These are phyloP conservation scores for Curvularia verruculosa DNA, from an alignment of 2,329 filamentous ascomycete genomes.

Conservation along the genomic window DNA sequence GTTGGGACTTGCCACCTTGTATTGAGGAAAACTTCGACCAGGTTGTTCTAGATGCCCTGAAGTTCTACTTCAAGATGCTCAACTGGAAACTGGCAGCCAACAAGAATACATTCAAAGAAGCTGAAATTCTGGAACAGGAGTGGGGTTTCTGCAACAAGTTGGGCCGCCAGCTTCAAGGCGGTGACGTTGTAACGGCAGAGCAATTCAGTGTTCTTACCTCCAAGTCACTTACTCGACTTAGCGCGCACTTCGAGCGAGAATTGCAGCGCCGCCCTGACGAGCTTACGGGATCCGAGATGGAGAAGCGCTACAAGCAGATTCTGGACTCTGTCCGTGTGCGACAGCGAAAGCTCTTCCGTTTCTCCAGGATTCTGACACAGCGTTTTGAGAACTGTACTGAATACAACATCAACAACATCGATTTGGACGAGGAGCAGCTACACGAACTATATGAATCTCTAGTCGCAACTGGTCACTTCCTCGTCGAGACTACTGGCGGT, in stretches of 20 bases:
- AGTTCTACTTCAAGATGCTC: conserved; percentile 98
- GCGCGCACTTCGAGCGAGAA: conserved; percentile 89
- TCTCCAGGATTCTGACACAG: conserved; percentile 87
- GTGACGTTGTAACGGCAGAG: conserved; percentile 95
- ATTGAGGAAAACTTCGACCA: conserved; percentile 96
- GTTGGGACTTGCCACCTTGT: conserved; percentile 94
- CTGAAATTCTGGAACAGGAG: conserved; percentile 94
- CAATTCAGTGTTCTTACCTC: conserved; percentile 94
- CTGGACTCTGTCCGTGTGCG: conserved; percentile 94
- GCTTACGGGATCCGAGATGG: conserved; percentile 80
- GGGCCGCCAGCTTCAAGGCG: conserved; percentile 86
- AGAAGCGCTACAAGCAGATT: conserved; percentile 94
- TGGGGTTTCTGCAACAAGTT: conserved; percentile 98
- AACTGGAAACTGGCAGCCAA: conserved; percentile 98
- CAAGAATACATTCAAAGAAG: conserved; percentile 99
- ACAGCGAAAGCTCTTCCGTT: conserved; percentile 94
- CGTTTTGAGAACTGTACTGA: conserved; percentile 97
- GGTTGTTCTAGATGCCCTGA: conserved; percentile 88
- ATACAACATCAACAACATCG: conserved; percentile 82
- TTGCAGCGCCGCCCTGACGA: conserved; percentile 84
- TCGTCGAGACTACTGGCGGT: conserved; percentile 74
- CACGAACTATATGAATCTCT: conserved; percentile 81
- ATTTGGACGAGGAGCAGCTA: conserved; percentile 69
- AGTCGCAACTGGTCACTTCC: conserved; percentile 81
- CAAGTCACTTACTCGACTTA: conserved; percentile 87